A percentile compares a stretch with the other conserved stretches of the same genome.
Conservation (phyloP, 2,329 filamentous ascomycete genomes). For the Nemania sp. region DNA sequence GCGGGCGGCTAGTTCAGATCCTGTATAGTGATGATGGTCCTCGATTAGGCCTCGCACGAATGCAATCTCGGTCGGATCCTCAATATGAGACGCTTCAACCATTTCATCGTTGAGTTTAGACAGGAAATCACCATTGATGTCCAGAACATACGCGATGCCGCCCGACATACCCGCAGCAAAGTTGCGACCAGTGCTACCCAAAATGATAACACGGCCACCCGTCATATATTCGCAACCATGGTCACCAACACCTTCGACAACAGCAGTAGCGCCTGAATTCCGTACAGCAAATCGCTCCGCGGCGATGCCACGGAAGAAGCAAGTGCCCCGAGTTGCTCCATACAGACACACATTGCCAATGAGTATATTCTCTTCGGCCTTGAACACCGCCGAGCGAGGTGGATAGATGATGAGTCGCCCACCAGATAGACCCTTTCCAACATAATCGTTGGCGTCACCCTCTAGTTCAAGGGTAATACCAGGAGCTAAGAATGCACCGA, state of each 20-base stretch:
- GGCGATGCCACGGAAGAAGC: constrained; percentile 96
- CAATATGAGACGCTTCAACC: constrained; percentile 85
- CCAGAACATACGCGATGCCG: constrained; percentile 93
- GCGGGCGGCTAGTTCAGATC: constrained; percentile 89
- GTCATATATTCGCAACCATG: constrained; percentile 99
- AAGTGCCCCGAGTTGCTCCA: constrained; percentile 86
- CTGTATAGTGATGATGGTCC: constrained; percentile 97
- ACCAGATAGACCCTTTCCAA: constrained; percentile 93
- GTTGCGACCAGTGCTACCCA: constrained; percentile 91
- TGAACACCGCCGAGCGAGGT: constrained; percentile 86
- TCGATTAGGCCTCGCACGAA: constrained; percentile 90
- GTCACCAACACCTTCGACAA: constrained; percentile 94
- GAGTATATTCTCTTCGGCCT: constrained; percentile 93
- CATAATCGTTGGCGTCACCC: constrained; percentile 95
- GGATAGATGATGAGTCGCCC: constrained; percentile 93
- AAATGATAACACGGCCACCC: constrained; percentile 83
- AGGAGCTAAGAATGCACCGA: constrained; percentile 90
- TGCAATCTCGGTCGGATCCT: constrained; percentile 86
- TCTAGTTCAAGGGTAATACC: constrained; percentile 94
- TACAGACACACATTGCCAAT: constrained; percentile 96
- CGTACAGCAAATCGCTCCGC: constrained; percentile 96
- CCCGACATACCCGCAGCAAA: constrained; percentile 99
- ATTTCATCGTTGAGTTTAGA: constrained; percentile 96
- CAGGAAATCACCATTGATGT: constrained; percentile 86
- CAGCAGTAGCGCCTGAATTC: constrained; percentile 94